Percentiles rank a stretch among this genome's conserved stretches.
These are phyloP conservation scores for Plasmodium sp. DNA, from an alignment of 169 alveolate genomes.

Conservation along the genomic window DNA sequence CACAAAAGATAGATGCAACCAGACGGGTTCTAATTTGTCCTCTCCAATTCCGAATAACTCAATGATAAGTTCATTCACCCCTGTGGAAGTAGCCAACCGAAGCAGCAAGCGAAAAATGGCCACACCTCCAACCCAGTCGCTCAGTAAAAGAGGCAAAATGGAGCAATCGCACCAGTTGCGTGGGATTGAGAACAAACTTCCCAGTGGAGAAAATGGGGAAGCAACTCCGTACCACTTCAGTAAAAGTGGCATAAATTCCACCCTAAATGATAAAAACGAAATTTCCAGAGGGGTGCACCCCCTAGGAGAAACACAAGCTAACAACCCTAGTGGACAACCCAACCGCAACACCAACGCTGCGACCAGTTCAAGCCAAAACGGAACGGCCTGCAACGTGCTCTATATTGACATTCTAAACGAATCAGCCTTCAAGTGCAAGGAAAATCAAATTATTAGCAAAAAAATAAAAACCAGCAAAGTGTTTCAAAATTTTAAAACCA, in stretches of 20 bases:
- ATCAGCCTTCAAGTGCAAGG: conserved; percentile 53
- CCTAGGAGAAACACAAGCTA: neutral
- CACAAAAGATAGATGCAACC: neutral
- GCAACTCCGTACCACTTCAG: neutral
- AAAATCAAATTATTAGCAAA: conserved; percentile 17
- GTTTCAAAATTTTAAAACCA: conserved; percentile 44
- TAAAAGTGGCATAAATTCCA: neutral
- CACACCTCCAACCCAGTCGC: neutral
- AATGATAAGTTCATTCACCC: neutral
- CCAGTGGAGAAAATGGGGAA: neutral
- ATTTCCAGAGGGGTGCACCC: neutral
- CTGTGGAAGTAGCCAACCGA: neutral
- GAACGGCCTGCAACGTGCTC: neutral
- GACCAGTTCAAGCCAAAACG: neutral
- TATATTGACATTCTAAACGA: conserved; percentile 64
- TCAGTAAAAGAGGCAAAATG: neutral
- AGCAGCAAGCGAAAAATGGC: conserved; percentile 1
- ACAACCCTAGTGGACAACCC: neutral
- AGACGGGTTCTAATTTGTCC: neutral
- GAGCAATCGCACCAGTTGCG: neutral
- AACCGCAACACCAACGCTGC: neutral
- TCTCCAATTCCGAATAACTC: neutral
- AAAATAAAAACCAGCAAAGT: neutral
- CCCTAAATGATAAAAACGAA: neutral
- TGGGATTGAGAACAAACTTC: neutral